These are phyloP conservation scores for Excoecaria agallocha DNA, from an alignment of 345 rosid genomes.

Conservation along the genomic window DNA sequence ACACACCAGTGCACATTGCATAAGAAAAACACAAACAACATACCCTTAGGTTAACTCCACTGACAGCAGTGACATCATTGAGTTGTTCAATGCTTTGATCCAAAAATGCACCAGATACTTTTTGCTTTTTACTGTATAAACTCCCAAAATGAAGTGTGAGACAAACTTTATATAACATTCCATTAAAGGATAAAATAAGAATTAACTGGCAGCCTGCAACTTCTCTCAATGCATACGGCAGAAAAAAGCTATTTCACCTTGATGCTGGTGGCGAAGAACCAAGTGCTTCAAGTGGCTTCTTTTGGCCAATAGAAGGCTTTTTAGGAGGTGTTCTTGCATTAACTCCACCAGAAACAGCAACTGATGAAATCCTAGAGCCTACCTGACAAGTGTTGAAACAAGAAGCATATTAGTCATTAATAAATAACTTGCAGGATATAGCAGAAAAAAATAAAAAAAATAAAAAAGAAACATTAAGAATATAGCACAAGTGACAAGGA, in stretches of 20 bases:
- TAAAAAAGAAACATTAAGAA: neutral
- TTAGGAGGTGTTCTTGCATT: conserved; percentile 60
- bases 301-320: conserved; percentile 66
- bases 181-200: conserved; percentile 12
- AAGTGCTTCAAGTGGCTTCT: conserved; percentile 77
- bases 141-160: conserved; percentile 15
- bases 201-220: conserved; percentile 1
- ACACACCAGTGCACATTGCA: neutral
- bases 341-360: conserved; percentile 49
- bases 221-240: neutral
- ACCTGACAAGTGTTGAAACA: conserved; percentile 34
- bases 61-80: conserved; percentile 98
- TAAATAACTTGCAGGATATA: neutral
- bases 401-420: neutral
- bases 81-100: conserved; percentile 99
- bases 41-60: conserved; percentile 97
- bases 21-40: conserved; percentile 15
- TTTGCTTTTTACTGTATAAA: conserved; percentile 84
- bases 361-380: conserved; percentile 46
- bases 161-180: neutral
- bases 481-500: too few species aligned
- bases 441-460: too few species aligned
- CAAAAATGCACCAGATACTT: conserved; percentile 62
- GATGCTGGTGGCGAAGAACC: conserved; percentile 74
- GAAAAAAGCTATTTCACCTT: conserved; percentile 46